Conservation (phyloP, 1,139 yeast species). For the Spencermartinsiella ligniputridi region DNA sequence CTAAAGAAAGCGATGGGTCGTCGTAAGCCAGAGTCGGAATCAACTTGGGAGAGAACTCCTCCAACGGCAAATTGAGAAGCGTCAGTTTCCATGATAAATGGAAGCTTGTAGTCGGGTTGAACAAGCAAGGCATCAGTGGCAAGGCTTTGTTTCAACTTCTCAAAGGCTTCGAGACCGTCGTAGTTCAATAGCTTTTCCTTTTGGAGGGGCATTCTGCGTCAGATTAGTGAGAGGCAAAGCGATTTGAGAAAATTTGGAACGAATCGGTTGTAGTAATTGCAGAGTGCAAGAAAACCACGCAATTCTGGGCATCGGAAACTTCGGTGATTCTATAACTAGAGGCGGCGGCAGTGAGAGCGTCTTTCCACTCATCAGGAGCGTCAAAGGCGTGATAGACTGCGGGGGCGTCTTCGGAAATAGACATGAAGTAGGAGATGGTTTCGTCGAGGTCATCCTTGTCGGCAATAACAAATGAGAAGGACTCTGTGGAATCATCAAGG, state of each 20-base stretch:
- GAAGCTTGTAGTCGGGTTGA: background rate
- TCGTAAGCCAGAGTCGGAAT: too few species aligned
- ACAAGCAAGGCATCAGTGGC: background rate
- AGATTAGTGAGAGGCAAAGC: background rate
- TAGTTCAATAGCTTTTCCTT: background rate
- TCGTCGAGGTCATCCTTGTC: too few species aligned
- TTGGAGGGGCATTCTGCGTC: background rate
- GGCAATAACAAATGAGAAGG: too few species aligned
- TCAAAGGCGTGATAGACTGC: too few species aligned
- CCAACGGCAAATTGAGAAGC: constrained; percentile 4
- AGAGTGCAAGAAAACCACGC: background rate
- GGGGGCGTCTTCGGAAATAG: too few species aligned
- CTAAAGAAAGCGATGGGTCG: constrained; percentile 4
- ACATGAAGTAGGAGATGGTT: too few species aligned
- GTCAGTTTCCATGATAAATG: background rate
- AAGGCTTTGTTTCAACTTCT: background rate
- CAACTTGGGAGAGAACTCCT: background rate
- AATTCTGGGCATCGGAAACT: too few species aligned
- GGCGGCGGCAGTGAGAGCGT: too few species aligned
- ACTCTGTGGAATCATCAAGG: too few species aligned
- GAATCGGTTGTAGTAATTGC: background rate
- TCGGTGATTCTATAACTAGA: too few species aligned
- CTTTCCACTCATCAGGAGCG: too few species aligned
- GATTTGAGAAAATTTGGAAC: background rate
- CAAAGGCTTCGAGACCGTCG: background rate